These are phyloP conservation scores for Elongisporangium anandrum DNA, from an alignment of 352 stramenopile genomes.

Conservation along the genomic window DNA sequence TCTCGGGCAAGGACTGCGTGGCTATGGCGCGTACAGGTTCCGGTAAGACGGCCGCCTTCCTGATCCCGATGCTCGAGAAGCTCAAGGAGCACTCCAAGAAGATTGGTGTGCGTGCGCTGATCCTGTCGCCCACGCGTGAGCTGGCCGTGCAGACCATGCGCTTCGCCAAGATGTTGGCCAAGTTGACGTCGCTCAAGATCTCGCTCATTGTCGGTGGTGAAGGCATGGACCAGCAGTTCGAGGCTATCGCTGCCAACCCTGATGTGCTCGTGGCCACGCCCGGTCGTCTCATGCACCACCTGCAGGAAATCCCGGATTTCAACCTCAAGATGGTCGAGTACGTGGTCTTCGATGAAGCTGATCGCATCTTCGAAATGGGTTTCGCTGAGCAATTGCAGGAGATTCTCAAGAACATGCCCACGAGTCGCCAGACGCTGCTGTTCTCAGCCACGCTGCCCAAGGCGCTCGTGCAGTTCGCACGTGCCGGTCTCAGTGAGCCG, in stretches of 20 bases:
- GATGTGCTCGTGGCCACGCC: conserved; percentile 95
- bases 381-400: conserved; percentile 97
- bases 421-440: conserved; percentile 86
- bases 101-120: conserved; percentile 83
- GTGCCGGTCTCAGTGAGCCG: conserved; percentile 95
- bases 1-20: conserved; percentile 96
- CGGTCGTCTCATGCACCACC: conserved; percentile 91
- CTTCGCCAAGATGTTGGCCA: conserved; percentile 86
- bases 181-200: conserved; percentile 91
- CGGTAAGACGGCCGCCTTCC: conserved; percentile 98
- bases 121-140: conserved; percentile 97
- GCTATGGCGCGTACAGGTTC: conserved; percentile 98
- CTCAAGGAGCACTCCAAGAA: conserved; percentile 91
- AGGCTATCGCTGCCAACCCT: conserved; percentile 90
- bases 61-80: conserved; percentile 98
- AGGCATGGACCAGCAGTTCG: conserved; percentile 98
- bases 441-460: conserved; percentile 98
- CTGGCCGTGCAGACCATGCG: conserved; percentile 97
- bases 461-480: conserved; percentile 97
- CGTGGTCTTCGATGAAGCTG: conserved; percentile 98
- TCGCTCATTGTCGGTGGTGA: conserved; percentile 96
- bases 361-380: conserved; percentile 99
- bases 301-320: conserved; percentile 94
- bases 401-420: conserved; percentile 90
- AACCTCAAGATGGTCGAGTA: conserved; percentile 90